Evolutionary conservation across 2,329 filamentous ascomycete genomes (phyloP), one percentile per base, ranked within the genome.

Genomic region (Teratosphaeria pseudoeucalypti): DNA sequence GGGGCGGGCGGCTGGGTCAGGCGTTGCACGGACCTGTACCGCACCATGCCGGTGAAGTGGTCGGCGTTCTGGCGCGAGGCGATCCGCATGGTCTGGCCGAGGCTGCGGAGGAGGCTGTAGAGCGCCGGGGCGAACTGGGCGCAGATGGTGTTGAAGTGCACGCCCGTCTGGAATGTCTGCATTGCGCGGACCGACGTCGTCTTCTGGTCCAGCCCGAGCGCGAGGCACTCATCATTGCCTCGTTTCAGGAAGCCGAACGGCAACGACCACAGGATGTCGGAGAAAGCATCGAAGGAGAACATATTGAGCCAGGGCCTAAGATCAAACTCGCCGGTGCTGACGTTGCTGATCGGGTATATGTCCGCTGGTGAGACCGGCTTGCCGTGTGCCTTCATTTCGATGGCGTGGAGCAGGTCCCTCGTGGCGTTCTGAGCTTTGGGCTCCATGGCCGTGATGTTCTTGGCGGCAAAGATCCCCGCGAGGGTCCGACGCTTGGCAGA

Each of bases 91-190:
- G 32, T 19, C 29, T 34, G 29, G n/a, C n/a, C 52, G 9, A 58
- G 34, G 16, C 16, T 60, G 6, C 75, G 72, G 65, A 80, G 84
- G 76, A 78, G 81, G 11, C 76, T 73, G 62, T 81, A 82, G 16
- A 49, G n/a, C 23, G 43, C 43, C 19, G 7, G 74, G 69, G 19
- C 23, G 23, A 52, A 49, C 9, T 49, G 43, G 43, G 43, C 43
- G 23, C 43, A 49, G n/a, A 49, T 6, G 9, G 43, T 49, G 19
- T 47, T 53, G 78, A 79, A 83, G 23, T 79, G 68, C 1, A 82
- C 71, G 0, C 75, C 70, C 0, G 80, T 79, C 58, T 79, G n/a
- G 5, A 49, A 49, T 19, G 43, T 49, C 10, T 49, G 43, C 43
- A 49, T 49, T 77, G 78, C 19, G 75, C 72, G 2, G 77, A 57